Evolutionary conservation across 495 filamentous ascomycete species (phyloP).

Genomic region (Halenospora varia): DNA sequence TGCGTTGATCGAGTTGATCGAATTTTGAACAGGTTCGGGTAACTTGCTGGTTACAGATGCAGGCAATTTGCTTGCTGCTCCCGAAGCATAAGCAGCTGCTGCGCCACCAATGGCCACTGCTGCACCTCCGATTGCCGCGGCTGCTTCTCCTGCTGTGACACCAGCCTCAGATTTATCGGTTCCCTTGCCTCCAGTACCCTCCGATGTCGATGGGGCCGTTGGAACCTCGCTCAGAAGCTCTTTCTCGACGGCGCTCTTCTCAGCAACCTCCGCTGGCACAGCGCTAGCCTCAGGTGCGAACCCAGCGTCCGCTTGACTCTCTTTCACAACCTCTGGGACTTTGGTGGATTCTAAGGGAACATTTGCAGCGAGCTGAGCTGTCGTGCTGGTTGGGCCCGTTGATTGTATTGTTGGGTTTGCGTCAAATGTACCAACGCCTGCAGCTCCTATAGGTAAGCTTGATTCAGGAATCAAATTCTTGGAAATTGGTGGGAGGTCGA

Average conservation of each 20-base stretch:
- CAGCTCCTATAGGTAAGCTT: conserved; percentile 64
- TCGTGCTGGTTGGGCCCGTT: conserved; percentile 65
- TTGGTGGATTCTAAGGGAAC: conserved; percentile 62
- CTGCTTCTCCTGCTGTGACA: conserved; percentile 36
- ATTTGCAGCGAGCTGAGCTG: conserved; percentile 62
- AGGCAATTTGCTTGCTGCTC: conserved; percentile 28
- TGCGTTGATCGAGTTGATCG: conserved; percentile 13
- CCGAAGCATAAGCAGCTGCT: conserved; percentile 36
- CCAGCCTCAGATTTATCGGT: conserved; percentile 43
- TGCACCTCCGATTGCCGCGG: conserved; percentile 34
- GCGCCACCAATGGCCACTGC: conserved; percentile 35
- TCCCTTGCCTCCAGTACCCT: conserved; percentile 44
- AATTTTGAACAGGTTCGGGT: conserved; percentile 16
- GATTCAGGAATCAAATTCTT: conserved; percentile 79
- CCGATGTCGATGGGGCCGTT: conserved; percentile 51
- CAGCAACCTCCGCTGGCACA: conserved; percentile 49
- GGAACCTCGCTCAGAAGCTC: conserved; percentile 58
- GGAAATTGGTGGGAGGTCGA: conserved; percentile 58
- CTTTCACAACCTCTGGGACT: conserved; percentile 63
- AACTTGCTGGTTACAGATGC: conserved; percentile 11
- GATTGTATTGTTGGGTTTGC: conserved; percentile 60
- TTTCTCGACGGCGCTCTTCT: conserved; percentile 57
- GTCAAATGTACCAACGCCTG: conserved; percentile 19
- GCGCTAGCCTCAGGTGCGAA: conserved; percentile 57
- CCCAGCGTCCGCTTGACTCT: conserved; percentile 60